A percentile compares a stretch with the other conserved stretches of the same genome.
Conservation (phyloP, 108 stramenopile species). For the Skeletonema potamos region DNA sequence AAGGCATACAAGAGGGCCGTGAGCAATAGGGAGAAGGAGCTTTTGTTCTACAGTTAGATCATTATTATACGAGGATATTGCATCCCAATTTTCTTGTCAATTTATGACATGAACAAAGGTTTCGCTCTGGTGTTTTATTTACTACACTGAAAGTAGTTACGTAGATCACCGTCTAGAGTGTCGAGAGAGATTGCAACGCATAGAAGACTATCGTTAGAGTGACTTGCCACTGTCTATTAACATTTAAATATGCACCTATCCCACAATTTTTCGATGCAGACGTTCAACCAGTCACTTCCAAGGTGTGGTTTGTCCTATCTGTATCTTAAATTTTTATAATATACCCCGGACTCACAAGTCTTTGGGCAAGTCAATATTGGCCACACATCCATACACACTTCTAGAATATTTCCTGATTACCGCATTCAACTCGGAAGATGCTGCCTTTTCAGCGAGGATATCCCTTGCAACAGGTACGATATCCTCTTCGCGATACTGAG, state of each 20-base stretch:
- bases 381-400: background rate
- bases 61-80: background rate
- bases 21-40: slow-evolving; percentile 96
- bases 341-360: background rate
- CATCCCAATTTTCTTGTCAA: background rate
- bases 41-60: slow-evolving; percentile 86
- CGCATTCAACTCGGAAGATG: slow-evolving; percentile 51
- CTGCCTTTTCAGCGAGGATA: slow-evolving; percentile 48
- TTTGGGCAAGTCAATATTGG: background rate
- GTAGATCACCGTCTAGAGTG: no score
- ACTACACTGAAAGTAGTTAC: no score
- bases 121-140: no score
- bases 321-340: background rate
- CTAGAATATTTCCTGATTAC: slow-evolving; percentile 79
- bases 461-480: slow-evolving; percentile 74
- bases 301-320: background rate
- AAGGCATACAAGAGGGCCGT: slow-evolving; percentile 98
- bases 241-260: background rate
- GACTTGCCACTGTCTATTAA: background rate
- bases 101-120: background rate
- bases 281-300: background rate
- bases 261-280: background rate
- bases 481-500: slow-evolving; percentile 78
- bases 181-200: no score
- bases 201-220: no score